Percentiles rank a stretch among this genome's conserved stretches.
Evolutionary conservation across 1,284 basidiomycete genomes (phyloP).

Genomic region (Cystobasidiaceae sp.): DNA sequence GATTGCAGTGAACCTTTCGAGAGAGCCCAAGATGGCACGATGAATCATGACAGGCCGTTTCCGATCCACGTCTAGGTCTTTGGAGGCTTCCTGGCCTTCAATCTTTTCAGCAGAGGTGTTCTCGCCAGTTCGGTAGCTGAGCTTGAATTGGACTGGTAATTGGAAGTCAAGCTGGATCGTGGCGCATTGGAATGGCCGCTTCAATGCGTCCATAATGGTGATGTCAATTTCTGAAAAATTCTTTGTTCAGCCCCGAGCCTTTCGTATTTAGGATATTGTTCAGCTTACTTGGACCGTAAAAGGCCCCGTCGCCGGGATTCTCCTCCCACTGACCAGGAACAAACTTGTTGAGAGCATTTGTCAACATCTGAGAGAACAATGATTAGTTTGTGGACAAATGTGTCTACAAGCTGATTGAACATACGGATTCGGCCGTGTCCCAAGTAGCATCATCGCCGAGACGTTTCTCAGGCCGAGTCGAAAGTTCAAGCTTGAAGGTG

Average conservation of each 20-base stretch:
- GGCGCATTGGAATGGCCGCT: constrained; percentile 93
- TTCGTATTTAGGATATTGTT: not conserved
- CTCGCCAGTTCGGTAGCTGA: constrained; percentile 67
- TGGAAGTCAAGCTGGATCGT: constrained; percentile 99
- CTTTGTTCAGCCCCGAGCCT: not conserved
- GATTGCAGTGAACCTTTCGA: constrained; percentile 96
- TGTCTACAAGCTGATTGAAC: constrained; percentile 38
- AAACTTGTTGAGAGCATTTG: constrained; percentile 73
- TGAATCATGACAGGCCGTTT: constrained; percentile 95
- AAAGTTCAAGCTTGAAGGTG: constrained; percentile 90
- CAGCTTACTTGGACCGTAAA: constrained; percentile 48
- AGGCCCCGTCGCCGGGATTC: constrained; percentile 92
- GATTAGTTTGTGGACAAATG: not conserved
- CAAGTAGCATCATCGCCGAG: constrained; percentile 86
- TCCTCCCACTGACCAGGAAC: constrained; percentile 88
- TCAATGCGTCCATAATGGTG: constrained; percentile 87
- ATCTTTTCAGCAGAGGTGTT: constrained; percentile 41
- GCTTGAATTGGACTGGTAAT: constrained; percentile 93
- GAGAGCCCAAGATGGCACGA: constrained; percentile 87
- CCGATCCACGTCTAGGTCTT: constrained; percentile 57
- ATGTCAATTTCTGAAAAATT: constrained; percentile 73
- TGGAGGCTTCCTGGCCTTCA: constrained; percentile 49
- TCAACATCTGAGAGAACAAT: constrained; percentile 71
- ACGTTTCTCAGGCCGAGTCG: constrained; percentile 92
- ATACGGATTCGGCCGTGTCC: constrained; percentile 76